These are phyloP conservation scores for Aphanomyces astaci DNA, from an alignment of 352 stramenopile genomes.

Conservation along the genomic window DNA sequence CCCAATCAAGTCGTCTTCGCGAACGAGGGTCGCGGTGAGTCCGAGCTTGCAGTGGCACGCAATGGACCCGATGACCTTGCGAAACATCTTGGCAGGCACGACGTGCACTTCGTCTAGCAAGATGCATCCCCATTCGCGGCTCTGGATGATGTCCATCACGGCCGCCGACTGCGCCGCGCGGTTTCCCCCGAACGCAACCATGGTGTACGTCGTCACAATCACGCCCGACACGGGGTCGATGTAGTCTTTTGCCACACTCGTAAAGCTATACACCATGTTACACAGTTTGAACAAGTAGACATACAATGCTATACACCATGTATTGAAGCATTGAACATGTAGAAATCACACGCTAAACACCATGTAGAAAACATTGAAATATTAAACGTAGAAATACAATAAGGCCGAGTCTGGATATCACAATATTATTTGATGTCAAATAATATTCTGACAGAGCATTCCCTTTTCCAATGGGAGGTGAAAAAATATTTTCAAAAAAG, in stretches of 20 bases:
- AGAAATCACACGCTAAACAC: too few relatives aligned
- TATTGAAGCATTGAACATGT: too few relatives aligned
- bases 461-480: too few relatives aligned
- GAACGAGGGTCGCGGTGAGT: constrained; percentile 97
- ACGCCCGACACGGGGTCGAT: constrained; percentile 81
- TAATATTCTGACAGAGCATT: too few relatives aligned
- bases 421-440: too few relatives aligned
- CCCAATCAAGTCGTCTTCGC: constrained; percentile 98
- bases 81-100: constrained; percentile 98
- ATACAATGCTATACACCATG: too few relatives aligned
- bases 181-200: constrained; percentile 92
- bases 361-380: too few relatives aligned
- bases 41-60: constrained; percentile 97
- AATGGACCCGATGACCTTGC: constrained; percentile 89
- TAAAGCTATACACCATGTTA: too few relatives aligned
- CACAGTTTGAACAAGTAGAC: too few relatives aligned
- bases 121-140: constrained; percentile 98
- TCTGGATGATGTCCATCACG: constrained; percentile 95
- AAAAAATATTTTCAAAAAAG: too few relatives aligned
- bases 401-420: too few relatives aligned
- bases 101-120: constrained; percentile 97
- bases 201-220: constrained; percentile 97
- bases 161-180: constrained; percentile 86
- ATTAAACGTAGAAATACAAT: too few relatives aligned
- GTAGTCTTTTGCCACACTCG: constrained; percentile 70